Evolutionary conservation across 805 yeast species (phyloP).

Genomic region (Saccharomycopsis selenospora): DNA sequence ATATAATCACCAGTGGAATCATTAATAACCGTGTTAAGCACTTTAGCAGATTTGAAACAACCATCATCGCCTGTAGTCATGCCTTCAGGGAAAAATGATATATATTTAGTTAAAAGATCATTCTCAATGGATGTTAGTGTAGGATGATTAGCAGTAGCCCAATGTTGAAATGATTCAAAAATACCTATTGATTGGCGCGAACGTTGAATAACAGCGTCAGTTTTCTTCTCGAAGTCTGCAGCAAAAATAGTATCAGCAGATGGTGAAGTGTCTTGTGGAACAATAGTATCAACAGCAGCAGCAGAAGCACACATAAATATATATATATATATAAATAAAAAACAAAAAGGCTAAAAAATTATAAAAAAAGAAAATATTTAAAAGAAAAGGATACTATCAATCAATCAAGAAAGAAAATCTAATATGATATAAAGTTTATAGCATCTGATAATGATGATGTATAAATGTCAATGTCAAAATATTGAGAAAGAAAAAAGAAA

Average conservation of each 20-base stretch:
- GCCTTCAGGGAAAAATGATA: constrained; percentile 13
- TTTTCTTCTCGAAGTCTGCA: too few species aligned
- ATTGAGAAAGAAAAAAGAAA: too few species aligned
- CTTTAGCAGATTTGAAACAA: constrained; percentile 37
- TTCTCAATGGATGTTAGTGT: constrained; percentile 2
- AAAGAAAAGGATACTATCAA: too few species aligned
- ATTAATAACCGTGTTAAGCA: constrained; percentile 51
- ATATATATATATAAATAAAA: neutral
- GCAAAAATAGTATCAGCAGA: neutral
- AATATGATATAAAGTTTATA: too few species aligned
- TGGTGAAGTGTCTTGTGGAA: neutral
- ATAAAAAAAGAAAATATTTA: too few species aligned
- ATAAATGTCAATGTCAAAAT: too few species aligned
- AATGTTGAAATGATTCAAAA: constrained; percentile 11
- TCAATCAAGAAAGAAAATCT: too few species aligned
- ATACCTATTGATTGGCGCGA: constrained; percentile 5
- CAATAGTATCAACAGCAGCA: neutral
- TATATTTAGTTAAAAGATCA: constrained; percentile 5
- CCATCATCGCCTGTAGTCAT: constrained; percentile 33
- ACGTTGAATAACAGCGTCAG: neutral
- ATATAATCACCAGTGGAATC: constrained; percentile 40
- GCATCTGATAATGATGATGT: too few species aligned
- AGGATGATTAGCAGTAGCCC: constrained; percentile 9
- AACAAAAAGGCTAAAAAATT: too few species aligned
- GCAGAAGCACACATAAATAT: neutral